Conservation (phyloP, 306 rosid genomes). For the Dryas alaskensis region DNA sequence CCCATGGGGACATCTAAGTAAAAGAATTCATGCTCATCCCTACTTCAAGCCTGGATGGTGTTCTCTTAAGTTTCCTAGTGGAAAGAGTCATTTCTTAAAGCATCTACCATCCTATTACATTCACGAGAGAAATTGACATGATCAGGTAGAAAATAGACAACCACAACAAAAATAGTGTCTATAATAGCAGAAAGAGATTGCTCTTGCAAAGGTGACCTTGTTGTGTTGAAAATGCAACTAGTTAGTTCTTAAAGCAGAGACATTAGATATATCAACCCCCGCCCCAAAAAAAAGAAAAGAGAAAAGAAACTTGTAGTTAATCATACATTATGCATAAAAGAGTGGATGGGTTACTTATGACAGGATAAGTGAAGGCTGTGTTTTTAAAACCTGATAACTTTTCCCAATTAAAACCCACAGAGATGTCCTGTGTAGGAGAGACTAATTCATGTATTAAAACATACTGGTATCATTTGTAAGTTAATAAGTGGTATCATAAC, state of each 20-base stretch:
- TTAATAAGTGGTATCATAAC: constrained; percentile 13
- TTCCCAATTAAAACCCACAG: neutral
- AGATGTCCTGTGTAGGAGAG: neutral
- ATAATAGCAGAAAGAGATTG: neutral
- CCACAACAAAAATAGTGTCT: neutral
- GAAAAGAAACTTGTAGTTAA: neutral
- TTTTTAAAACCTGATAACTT: neutral
- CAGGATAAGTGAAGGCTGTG: neutral
- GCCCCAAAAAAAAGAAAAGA: too few species aligned
- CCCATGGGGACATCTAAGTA: neutral
- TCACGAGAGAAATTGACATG: neutral
- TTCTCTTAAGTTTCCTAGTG: neutral
- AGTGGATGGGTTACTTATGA: neutral
- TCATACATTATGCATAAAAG: neutral
- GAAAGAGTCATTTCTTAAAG: neutral
- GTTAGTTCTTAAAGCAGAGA: neutral
- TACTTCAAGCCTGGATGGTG: neutral
- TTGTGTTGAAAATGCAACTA: neutral
- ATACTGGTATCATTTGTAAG: neutral
- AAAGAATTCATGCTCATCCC: neutral
- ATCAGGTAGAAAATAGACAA: neutral
- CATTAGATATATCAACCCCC: neutral
- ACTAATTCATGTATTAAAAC: neutral
- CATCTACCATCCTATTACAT: neutral
- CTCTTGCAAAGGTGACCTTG: neutral